Conservation (phyloP, 2,329 filamentous ascomycete species). For the Trichoderma gracile region DNA sequence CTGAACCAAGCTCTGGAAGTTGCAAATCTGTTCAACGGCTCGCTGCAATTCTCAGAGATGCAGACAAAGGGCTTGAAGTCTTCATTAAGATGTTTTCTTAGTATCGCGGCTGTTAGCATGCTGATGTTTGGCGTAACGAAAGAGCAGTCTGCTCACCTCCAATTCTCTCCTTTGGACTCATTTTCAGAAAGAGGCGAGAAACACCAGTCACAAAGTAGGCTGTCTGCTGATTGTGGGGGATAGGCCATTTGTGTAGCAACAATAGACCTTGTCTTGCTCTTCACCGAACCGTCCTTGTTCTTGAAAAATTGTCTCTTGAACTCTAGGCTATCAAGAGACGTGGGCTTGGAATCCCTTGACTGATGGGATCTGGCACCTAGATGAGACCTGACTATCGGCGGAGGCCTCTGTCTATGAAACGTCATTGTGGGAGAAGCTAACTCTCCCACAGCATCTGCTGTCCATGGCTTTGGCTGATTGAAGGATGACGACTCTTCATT, state of each 20-base stretch:
- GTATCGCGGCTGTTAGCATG: background rate
- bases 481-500: background rate
- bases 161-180: background rate
- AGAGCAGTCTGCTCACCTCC: background rate
- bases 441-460: no score
- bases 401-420: background rate
- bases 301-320: background rate
- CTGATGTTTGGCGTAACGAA: fast-evolving
- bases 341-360: background rate
- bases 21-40: slow-evolving; percentile 7
- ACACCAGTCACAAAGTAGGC: background rate
- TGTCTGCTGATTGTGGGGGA: background rate
- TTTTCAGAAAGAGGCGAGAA: background rate
- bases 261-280: background rate
- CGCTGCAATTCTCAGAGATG: slow-evolving; percentile 26
- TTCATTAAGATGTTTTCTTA: slow-evolving; percentile 1
- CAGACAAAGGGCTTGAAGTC: slow-evolving; percentile 2
- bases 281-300: background rate
- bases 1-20: slow-evolving; percentile 21
- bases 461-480: no score
- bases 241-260: background rate
- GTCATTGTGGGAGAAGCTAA: background rate
- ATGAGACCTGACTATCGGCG: background rate
- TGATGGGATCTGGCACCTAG: background rate
- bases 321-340: background rate